Base-by-base conservation (phyloP, 495 filamentous ascomycete species). In the Neurospora sp. region DNA sequence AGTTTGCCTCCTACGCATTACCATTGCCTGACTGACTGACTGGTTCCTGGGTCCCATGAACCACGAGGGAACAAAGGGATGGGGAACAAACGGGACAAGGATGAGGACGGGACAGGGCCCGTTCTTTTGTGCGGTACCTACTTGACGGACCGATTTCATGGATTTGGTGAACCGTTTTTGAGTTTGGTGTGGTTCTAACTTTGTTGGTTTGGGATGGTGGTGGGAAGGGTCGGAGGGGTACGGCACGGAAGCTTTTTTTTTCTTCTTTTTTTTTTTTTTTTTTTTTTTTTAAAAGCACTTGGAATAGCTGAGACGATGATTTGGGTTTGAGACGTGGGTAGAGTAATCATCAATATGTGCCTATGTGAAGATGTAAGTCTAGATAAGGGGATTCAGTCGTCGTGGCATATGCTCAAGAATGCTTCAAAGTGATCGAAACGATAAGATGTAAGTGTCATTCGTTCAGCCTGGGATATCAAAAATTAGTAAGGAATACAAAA, bases 281-380 rank as follows among this genome's bases (percentile, higher is more conserved):
- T 27, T 2, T 27, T 27, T 2, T 27, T 2, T 2, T 20, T 10
- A 53, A 27, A 0, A 27, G 1, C 4, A 20, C 9, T 53, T 53
- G n/a, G 22, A 22, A 1, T 10, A 53, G 27, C 1, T 53, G 20
- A 53, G 45, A 2, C 1, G 20, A 7, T 53, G 4, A 6, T 6
- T 53, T 27, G 4, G 20, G 10, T 98, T 10, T 99, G 96, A 35
- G 96, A 83, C 81, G 27, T 81, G 22, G 93, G 92, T 80, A 98
- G 35, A 95, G 4, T 10, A 98, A 98, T 82, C 82, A 31, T 31
- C 31, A 31, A 31, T 31, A 31, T 98, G 3, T 85, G 8, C n/a
- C 8, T 47, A 47, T 47, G 8, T 22, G 10, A 53, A 20, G 20
- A 22, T 53, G 20, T 53, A 6, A 14, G 5, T 27, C 20, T 53